Evolutionary conservation across 2,329 filamentous ascomycete species (phyloP).

Genomic region (Apiospora malaysiana): DNA sequence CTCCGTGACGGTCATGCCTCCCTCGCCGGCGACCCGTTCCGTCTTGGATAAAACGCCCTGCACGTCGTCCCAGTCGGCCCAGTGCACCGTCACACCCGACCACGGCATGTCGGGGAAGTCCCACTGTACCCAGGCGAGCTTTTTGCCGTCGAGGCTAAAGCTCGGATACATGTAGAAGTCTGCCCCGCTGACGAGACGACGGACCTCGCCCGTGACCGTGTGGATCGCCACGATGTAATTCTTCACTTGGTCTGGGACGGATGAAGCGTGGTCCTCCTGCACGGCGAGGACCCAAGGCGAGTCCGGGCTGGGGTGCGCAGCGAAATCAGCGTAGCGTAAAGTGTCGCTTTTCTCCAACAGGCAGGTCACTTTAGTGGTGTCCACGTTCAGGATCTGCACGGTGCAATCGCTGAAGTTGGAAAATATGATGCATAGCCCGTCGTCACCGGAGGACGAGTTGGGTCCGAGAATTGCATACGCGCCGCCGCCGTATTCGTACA

Average conservation of each 20-base stretch:
- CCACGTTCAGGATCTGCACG: constrained; percentile 49
- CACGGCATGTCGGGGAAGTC: constrained; percentile 60
- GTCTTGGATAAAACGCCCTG: constrained; percentile 38
- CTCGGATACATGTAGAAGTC: constrained; percentile 60
- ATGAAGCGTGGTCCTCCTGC: constrained; percentile 55
- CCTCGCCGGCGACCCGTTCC: constrained; percentile 48
- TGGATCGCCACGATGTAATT: constrained; percentile 50
- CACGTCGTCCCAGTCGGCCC: constrained; percentile 47
- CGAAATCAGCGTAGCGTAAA: constrained; percentile 54
- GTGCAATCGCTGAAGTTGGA: constrained; percentile 48
- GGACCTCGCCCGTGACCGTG: constrained; percentile 46
- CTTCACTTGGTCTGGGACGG: constrained; percentile 40
- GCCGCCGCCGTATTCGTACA: constrained; percentile 61
- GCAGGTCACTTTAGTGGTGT: constrained; percentile 40
- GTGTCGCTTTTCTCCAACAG: constrained; percentile 39
- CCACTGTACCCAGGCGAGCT: constrained; percentile 61
- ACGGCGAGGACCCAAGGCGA: constrained; percentile 54
- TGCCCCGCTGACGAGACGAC: constrained; percentile 47
- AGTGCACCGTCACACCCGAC: constrained; percentile 50
- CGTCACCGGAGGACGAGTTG: neutral
- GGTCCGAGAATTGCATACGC: constrained; percentile 44
- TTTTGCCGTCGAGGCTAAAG: constrained; percentile 52
- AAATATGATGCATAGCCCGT: constrained; percentile 51
- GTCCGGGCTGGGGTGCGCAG: constrained; percentile 42
- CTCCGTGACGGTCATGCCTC: constrained; percentile 47